Evolutionary conservation across 768 basidiomycete genomes (phyloP), one percentile per base, ranked within the genome.

Genomic region (Mycena leptocephala): DNA sequence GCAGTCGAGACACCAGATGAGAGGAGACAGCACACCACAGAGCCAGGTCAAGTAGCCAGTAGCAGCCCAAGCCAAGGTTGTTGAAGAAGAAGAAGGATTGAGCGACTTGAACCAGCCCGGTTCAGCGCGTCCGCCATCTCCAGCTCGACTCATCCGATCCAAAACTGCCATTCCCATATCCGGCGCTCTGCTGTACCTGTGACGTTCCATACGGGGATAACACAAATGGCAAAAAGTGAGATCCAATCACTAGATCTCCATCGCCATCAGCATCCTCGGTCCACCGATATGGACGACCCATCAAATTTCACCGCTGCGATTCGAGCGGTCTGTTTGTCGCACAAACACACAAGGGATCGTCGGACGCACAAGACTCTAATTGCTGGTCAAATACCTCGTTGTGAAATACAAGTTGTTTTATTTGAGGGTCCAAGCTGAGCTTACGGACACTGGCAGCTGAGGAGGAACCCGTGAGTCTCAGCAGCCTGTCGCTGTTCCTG

Each of bases 221-320:
- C 9, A 35, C 10, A 26, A 48, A 32, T 39, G 10, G 28, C 28
- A 28, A 16, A 16, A 2, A 13, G 33, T 35, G 10, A 56, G 66
- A 68, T 68, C 66, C 26, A n/a, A 41, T 68, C 66, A 67, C 65
- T 7, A 53, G 28, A 53, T 48, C 63, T 43, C 33, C 48, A 53
- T 37, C 24, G 32, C 32, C 28, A 35, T 67, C 65, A 35, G n/a
- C 14, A 5, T 30, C 39, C 43, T 51, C 51, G 46, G 51, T 13
- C 66, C 53, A 68, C 66, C 53, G 66, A 53, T 3, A 2, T 30
- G 26, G 41, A n/a, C 33, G 35, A 55, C n/a, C 11, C 26, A 55
- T 55, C 53, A 28, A 55, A 55, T 55, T 55, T 55, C 53, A 55
- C 28, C 53, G 28, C 53, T 28, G 53, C 53, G 59, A 61, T 61